These are phyloP conservation scores for Camelina laxa DNA, from an alignment of 345 rosid species.

Conservation along the genomic window DNA sequence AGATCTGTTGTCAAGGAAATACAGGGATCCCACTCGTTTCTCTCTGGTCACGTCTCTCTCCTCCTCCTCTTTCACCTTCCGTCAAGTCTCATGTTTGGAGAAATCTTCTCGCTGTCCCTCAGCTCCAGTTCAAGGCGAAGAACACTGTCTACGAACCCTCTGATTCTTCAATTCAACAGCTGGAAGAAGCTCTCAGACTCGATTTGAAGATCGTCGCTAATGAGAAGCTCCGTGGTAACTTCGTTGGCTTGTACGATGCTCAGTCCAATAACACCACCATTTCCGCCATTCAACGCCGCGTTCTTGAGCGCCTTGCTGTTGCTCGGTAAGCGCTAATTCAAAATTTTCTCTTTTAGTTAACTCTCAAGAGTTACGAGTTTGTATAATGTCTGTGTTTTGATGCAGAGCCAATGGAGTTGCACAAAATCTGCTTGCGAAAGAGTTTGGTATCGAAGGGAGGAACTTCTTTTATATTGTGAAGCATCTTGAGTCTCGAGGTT, in stretches of 20 bases:
- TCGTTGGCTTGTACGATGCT: conserved; percentile 66
- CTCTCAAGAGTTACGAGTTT: conserved; percentile 1
- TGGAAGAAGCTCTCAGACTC: conserved; percentile 59
- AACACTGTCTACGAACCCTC: conserved; percentile 37
- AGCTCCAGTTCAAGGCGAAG: conserved; percentile 53
- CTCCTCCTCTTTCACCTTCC: conserved; percentile 39
- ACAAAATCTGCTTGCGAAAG: conserved; percentile 79
- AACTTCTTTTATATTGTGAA: conserved; percentile 68
- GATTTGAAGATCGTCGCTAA: conserved; percentile 56
- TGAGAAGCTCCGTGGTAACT: conserved; percentile 66
- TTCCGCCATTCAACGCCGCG: conserved; percentile 56
- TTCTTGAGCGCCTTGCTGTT: conserved; percentile 66
- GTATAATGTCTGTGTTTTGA: background rate
- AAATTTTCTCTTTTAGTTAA: background rate
- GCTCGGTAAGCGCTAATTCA: conserved; percentile 49
- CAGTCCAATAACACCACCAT: conserved; percentile 44
- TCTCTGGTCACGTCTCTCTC: conserved; percentile 54
- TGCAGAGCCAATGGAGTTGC: conserved; percentile 74
- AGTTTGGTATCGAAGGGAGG: conserved; percentile 72
- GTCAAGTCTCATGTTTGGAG: conserved; percentile 57
- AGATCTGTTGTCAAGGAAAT: conserved; percentile 62
- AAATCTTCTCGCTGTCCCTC: conserved; percentile 57
- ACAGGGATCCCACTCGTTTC: conserved; percentile 51
- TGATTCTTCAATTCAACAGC: conserved; percentile 52
- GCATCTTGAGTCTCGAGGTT: conserved; percentile 75